A percentile compares a stretch with the other conserved stretches of the same genome.
Conservation (phyloP, 1,139 yeast species). For the Lodderomyces margitis region DNA sequence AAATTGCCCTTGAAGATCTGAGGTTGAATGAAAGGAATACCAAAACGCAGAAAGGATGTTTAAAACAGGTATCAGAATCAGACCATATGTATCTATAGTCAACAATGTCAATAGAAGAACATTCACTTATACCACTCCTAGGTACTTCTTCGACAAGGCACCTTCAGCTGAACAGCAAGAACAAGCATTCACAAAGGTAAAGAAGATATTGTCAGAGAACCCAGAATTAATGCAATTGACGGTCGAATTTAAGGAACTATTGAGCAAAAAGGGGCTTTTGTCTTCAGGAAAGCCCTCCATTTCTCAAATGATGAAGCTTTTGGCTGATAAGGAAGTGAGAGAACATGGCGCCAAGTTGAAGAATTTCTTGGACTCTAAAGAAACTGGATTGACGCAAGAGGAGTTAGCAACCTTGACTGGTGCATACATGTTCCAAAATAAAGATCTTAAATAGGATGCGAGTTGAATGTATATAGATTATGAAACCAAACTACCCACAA, state of each 20-base stretch:
- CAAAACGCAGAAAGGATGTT: slow-evolving; percentile 3
- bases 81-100: not conserved
- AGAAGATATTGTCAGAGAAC: slow-evolving; percentile 22
- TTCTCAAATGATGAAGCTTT: slow-evolving; percentile 36
- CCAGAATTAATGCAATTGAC: slow-evolving; percentile 31
- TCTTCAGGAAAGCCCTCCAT: slow-evolving; percentile 32
- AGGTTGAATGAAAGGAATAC: too few relatives aligned
- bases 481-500: not conserved
- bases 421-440: slow-evolving; percentile 12
- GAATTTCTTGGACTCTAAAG: slow-evolving; percentile 31
- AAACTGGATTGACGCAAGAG: slow-evolving; percentile 31
- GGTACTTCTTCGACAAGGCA: slow-evolving; percentile 9
- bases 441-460: slow-evolving; percentile 12
- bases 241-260: slow-evolving; percentile 31
- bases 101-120: not conserved
- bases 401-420: slow-evolving; percentile 32
- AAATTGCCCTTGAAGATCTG: too few relatives aligned
- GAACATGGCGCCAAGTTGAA: slow-evolving; percentile 29
- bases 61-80: not conserved
- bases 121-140: slow-evolving; percentile 1
- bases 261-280: slow-evolving; percentile 34
- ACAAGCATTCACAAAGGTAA: slow-evolving; percentile 19
- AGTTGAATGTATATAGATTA: slow-evolving; percentile 2
- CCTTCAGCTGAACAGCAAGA: slow-evolving; percentile 13
- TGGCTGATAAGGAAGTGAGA: slow-evolving; percentile 39